Evolutionary conservation across 495 filamentous ascomycete species (phyloP).

Genomic region (Achaetomiella virescens): DNA sequence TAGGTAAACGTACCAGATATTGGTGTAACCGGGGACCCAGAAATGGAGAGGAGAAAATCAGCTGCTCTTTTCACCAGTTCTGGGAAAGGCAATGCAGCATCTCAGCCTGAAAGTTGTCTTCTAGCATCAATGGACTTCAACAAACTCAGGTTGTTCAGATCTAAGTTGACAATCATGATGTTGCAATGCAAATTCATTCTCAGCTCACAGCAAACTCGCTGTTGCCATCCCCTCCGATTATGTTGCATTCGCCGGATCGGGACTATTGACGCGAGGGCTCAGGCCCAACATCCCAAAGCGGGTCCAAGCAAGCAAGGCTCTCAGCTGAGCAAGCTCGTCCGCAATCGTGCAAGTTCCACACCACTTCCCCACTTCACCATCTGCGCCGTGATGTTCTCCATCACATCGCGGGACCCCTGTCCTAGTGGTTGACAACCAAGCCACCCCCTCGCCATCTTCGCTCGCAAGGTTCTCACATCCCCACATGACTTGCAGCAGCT

Average conservation of each 20-base stretch:
- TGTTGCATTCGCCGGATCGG: not conserved
- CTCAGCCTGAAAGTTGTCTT: too few relatives aligned
- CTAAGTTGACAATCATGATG: not conserved
- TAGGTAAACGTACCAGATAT: not conserved
- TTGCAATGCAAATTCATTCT: not conserved
- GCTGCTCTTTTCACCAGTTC: too few relatives aligned
- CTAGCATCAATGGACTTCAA: too few relatives aligned
- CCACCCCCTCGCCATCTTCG: not conserved
- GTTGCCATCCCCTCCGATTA: not conserved
- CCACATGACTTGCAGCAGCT: too few relatives aligned
- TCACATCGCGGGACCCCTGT: too few relatives aligned
- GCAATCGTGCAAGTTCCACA: not conserved
- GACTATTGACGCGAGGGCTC: conserved; percentile 8
- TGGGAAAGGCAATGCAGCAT: too few relatives aligned
- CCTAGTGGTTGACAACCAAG: not conserved
- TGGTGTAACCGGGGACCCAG: not conserved
- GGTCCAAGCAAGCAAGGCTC: not conserved
- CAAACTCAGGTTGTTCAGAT: not conserved
- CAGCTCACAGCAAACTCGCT: not conserved
- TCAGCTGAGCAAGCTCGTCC: not conserved
- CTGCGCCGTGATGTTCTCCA: too few relatives aligned
- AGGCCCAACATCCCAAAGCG: not conserved
- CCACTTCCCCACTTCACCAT: not conserved
- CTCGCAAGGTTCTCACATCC: too few relatives aligned
- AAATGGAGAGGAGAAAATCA: not conserved